Conservation (phyloP, 306 rosid species). For the Adenanthera pavonina region DNA sequence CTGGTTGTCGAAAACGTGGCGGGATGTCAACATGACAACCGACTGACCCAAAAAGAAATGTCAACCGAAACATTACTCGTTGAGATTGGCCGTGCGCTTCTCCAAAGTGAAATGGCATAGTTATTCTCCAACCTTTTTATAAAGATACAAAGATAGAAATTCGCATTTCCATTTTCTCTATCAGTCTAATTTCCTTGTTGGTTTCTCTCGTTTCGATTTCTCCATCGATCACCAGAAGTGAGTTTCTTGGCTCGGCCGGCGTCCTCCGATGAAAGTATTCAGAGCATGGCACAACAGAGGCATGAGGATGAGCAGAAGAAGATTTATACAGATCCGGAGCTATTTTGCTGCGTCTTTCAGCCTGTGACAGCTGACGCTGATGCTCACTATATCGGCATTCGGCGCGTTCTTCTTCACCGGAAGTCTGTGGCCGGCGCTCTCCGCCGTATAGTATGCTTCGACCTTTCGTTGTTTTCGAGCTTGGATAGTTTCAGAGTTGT, state of each 20-base stretch:
- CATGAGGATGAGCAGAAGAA: slow-evolving; percentile 32
- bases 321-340: slow-evolving; percentile 50
- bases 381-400: slow-evolving; percentile 58
- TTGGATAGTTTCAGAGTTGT: slow-evolving; percentile 6
- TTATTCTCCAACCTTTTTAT: not conserved
- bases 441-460: slow-evolving; percentile 59
- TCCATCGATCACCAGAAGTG: slow-evolving; percentile 10
- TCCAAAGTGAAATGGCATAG: not conserved
- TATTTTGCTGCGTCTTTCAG: slow-evolving; percentile 65
- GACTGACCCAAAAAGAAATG: not conserved
- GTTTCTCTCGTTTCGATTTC: slow-evolving; percentile 1
- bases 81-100: not conserved
- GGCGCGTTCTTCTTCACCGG: slow-evolving; percentile 64
- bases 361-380: slow-evolving; percentile 51
- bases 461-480: not conserved
- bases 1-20: not conserved
- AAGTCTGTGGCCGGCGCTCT: slow-evolving; percentile 56
- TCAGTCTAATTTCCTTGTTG: not conserved
- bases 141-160: not conserved
- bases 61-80: not conserved
- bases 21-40: not conserved
- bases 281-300: slow-evolving; percentile 46
- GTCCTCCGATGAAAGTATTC: slow-evolving; percentile 37
- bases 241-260: not conserved
- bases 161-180: not conserved